These are phyloP conservation scores for Cocos nucifera DNA, from an alignment of 176 grass and related monocot genomes.

Conservation along the genomic window DNA sequence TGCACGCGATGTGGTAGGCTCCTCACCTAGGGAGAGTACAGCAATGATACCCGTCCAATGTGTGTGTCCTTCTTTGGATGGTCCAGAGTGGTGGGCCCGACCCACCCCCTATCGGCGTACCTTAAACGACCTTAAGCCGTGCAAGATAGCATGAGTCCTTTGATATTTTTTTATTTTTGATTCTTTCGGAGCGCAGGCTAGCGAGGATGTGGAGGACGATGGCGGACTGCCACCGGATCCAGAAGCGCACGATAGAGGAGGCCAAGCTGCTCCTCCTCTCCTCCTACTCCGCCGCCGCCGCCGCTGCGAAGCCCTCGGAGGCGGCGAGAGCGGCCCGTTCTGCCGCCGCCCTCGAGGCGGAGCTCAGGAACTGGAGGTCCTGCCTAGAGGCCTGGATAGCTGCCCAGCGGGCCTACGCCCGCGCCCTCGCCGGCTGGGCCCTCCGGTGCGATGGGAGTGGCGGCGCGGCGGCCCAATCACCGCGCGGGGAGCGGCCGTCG, in stretches of 20 bases:
- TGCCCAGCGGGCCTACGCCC: conserved; percentile 65
- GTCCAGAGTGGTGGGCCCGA: no score
- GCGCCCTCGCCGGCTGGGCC: conserved; percentile 60
- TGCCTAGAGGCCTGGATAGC: conserved; percentile 55
- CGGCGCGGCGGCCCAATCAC: conserved; percentile 12
- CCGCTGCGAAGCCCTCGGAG: conserved; percentile 5
- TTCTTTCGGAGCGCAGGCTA: conserved; percentile 26
- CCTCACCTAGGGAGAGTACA: no score
- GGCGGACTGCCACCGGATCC: conserved; percentile 77
- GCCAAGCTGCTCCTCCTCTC: conserved; percentile 66
- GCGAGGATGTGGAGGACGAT: conserved; percentile 85
- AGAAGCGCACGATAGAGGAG: conserved; percentile 69
- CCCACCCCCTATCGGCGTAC: no score
- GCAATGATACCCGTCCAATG: no score
- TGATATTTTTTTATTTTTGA: neutral
- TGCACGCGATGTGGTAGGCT: no score
- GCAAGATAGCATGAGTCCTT: no score
- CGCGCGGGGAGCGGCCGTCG: neutral
- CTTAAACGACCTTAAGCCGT: no score
- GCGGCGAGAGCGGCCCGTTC: conserved; percentile 4
- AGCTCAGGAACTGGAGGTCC: conserved; percentile 51
- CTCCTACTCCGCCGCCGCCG: conserved; percentile 22
- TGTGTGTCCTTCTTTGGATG: no score
- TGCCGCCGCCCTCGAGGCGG: conserved; percentile 30
- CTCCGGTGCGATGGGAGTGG: conserved; percentile 27